These are phyloP conservation scores for Sporobolomyces pararoseus DNA, from an alignment of 768 basidiomycete genomes.

Conservation along the genomic window DNA sequence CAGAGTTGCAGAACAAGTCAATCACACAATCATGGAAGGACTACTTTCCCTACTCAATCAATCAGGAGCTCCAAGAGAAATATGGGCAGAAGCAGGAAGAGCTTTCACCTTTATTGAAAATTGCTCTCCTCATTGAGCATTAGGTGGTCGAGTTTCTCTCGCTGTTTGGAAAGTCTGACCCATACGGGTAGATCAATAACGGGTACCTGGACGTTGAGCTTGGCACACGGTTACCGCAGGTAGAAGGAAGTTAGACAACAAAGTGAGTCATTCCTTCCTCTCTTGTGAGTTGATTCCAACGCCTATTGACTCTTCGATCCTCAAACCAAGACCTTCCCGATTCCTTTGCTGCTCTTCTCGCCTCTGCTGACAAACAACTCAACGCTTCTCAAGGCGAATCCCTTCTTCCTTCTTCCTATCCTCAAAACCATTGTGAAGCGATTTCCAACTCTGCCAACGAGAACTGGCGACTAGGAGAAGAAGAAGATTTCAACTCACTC, in stretches of 20 bases:
- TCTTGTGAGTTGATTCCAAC: slow-evolving; percentile 8
- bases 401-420: neutral
- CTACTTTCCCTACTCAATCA: neutral
- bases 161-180: neutral
- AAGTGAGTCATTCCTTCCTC: neutral
- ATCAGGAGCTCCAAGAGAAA: neutral
- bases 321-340: neutral
- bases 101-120: neutral
- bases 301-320: slow-evolving; percentile 15
- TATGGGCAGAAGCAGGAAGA: no score
- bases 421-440: no score
- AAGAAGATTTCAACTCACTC: no score
- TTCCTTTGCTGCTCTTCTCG: neutral
- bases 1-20: neutral
- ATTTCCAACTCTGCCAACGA: no score
- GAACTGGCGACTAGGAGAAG: no score
- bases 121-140: neutral
- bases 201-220: neutral
- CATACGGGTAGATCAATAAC: neutral
- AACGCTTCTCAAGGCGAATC: neutral
- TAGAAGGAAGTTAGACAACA: neutral
- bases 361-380: no score
- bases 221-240: neutral
- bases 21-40: neutral
- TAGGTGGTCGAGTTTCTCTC: neutral